Percentiles rank a stretch among this genome's conserved stretches.
Conservation (phyloP, 495 filamentous ascomycete genomes). For the Annulohypoxylon bovei region DNA sequence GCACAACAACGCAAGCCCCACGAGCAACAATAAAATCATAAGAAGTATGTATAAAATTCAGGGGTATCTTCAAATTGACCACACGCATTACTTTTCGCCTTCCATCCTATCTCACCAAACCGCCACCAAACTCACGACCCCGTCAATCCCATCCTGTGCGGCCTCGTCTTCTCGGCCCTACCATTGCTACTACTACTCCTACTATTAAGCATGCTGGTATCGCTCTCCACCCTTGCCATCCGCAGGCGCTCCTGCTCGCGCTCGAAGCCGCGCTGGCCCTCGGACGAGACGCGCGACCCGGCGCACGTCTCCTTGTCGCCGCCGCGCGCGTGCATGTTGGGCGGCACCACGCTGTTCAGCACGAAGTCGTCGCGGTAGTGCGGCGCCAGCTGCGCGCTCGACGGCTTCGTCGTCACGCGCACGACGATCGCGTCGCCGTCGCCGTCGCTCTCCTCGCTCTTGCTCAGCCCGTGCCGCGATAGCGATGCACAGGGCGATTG, state of each 20-base stretch:
- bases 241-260: slow-evolving; percentile 22
- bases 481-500: too few relatives aligned
- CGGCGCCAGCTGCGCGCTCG: neutral
- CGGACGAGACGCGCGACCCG: slow-evolving; percentile 20
- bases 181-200: neutral
- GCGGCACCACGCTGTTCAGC: slow-evolving; percentile 16
- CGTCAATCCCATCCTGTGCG: neutral
- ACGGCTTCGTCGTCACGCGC: neutral
- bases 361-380: slow-evolving; percentile 34
- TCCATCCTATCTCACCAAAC: neutral
- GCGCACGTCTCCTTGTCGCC: slow-evolving; percentile 12
- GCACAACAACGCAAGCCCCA: neutral
- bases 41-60: neutral
- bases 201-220: neutral
- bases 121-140: neutral
- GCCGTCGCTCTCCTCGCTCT: neutral
- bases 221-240: slow-evolving; percentile 1
- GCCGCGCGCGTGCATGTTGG: neutral
- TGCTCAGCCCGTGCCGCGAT: neutral
- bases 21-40: neutral
- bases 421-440: neutral
- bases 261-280: slow-evolving; percentile 31
- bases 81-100: neutral
- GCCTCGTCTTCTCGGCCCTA: neutral
- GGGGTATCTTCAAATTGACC: slow-evolving; percentile 15